Base-by-base conservation (phyloP, 371 early-diverging fungal genomes). In the Blakeslea trispora region DNA sequence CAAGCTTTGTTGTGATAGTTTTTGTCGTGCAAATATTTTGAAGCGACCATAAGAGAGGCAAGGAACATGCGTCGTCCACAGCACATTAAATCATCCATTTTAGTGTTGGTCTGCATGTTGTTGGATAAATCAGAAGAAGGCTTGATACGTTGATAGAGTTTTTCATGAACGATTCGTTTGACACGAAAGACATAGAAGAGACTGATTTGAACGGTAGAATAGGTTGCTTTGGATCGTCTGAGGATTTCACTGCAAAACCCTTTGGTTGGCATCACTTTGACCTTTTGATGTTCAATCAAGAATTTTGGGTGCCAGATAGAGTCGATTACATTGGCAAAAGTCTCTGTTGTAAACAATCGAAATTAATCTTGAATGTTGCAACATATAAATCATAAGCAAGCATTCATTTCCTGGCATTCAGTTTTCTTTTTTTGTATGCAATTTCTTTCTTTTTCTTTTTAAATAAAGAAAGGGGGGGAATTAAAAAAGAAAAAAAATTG, bases 61-160 rank as follows among this genome's bases (percentile, higher is more conserved):
- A 88, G 60, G 65, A 86, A 90, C 75, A 88, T 88, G 57, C 89
- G 81, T 48, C 88, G 77, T 13, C 87, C 88, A 51, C 89, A 88
- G 57, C 77, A 74, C 50, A 85, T 81, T 31, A 82, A 59, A 22
- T 83, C 66, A 32, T 61, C 66, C 55, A 50, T 43, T 23, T 42
- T 44, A 21, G 39, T 63, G 48, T 35, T 21, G 17, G 13, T 53
- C 11, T 11, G 28, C 42, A 22, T 58, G 3, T 3, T 28, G 32
- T 53, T 40, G 15, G 37, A 24, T 34, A 39, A 22, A 8, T 21
- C 21, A 45, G n/a, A n/a, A n/a, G n/a, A n/a, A n/a, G 28, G 35
- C 43, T 52, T 28, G 18, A 35, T 31, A 24, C 53, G 53, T 49
- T 59, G 55, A 47, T 52, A 51, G 9, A 75, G 58, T 49, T 61